Conservation (phyloP, 2,329 filamentous ascomycete genomes). For the Harringtonia lauricola region DNA sequence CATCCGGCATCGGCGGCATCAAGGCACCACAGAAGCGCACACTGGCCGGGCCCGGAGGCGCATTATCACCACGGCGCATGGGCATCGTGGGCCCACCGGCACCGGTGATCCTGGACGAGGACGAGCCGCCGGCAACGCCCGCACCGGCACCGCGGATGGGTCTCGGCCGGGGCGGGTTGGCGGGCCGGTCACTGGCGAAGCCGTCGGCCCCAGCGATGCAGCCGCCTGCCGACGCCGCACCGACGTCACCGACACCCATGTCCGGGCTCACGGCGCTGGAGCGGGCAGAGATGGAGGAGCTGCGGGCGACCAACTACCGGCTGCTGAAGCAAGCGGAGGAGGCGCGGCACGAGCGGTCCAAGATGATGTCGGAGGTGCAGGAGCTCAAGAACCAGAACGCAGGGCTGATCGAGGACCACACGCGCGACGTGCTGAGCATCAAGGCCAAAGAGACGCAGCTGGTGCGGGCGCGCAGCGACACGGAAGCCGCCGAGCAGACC, state of each 20-base stretch:
- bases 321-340: conserved; percentile 68
- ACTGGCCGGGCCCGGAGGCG: conserved; percentile 33
- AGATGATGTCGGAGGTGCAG: conserved; percentile 75
- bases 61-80: conserved; percentile 40
- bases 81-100: conserved; percentile 28
- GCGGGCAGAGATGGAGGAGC: conserved; percentile 81
- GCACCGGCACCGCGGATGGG: conserved; percentile 49
- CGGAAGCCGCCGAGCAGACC: conserved; percentile 75
- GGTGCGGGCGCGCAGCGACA: conserved; percentile 81
- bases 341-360: conserved; percentile 68
- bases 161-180: conserved; percentile 69
- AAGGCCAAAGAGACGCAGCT: conserved; percentile 98
- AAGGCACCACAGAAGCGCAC: conserved; percentile 49
- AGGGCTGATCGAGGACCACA: conserved; percentile 93
- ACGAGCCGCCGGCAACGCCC: conserved; percentile 35
- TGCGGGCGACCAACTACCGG: conserved; percentile 73
- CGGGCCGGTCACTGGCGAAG: conserved; percentile 75
- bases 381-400: conserved; percentile 97
- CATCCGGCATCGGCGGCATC: conserved; percentile 40
- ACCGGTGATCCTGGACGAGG: conserved; percentile 42
- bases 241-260: conserved; percentile 45
- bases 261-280: conserved; percentile 69
- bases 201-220: conserved; percentile 46
- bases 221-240: conserved; percentile 34
- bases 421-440: conserved; percentile 86